Evolutionary conservation across 805 yeast species (phyloP), one percentile per base, ranked within the genome.

Genomic region (Ogataea thermomethanolica): DNA sequence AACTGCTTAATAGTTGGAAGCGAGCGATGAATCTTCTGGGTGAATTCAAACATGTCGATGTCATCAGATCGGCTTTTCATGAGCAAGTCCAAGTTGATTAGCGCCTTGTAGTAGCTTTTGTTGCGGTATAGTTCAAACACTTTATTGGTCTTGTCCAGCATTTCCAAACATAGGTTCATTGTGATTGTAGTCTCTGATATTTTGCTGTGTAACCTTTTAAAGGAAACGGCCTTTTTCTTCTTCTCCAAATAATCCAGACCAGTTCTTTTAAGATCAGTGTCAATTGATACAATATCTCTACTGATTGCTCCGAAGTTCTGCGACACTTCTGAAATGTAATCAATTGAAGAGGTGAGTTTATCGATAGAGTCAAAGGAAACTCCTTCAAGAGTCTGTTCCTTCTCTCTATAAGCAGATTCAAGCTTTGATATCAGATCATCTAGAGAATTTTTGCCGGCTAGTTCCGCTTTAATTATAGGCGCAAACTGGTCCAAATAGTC

Each of bases 121-220:
- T 78, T 79, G 38, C 79, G 76, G 45, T 88, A 83, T 55, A 90
- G 67, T 28, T 85, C 90, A 56, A 88, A 87, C 35, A 89, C 85
- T 54, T 81, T 84, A 62, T 89, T 90, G 11, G 95, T 84, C 50
- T 84, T 74, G 55, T 90, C 95, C 40, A 91, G 70, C 8, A 90
- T 90, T 48, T 84, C 88, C 17, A 90, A 68, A 50, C 95, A 84
- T 35, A 80, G 71, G 39, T 75, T 78, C 25, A 91, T 76, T 14
- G 87, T 78, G 28, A 75, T 71, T 7, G 76, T 76, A 0, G 95
- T 82, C 49, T 84, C 87, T 38, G 76, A 75, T 45, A 91, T 81
- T 57, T 84, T 85, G 37, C 67, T 66, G 12, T 79, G 71, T 6
- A 83, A 75, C 49, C 79, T 81, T 50, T 82, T 83, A 44, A 78